These are phyloP conservation scores for Juglanconis sp. DNA, from an alignment of 2,329 filamentous ascomycete genomes.

Conservation along the genomic window DNA sequence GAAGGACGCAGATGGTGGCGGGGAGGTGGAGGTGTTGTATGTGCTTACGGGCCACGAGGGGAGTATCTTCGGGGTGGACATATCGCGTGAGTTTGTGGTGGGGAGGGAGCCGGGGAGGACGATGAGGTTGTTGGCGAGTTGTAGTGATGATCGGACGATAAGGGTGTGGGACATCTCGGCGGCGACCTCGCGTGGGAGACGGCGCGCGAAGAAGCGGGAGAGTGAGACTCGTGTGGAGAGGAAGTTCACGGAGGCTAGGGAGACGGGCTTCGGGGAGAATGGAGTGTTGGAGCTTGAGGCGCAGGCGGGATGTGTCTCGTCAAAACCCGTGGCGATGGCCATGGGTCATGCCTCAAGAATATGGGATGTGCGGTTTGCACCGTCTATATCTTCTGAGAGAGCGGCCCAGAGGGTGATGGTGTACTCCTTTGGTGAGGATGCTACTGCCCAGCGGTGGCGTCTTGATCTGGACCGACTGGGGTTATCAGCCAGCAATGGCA, in stretches of 20 bases:
- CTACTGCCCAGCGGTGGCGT: slow-evolving; percentile 71
- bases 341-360: slow-evolving; percentile 91
- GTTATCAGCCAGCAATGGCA: background rate
- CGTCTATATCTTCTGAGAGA: slow-evolving; percentile 5
- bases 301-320: slow-evolving; percentile 21
- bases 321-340: slow-evolving; percentile 59
- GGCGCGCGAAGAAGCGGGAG: slow-evolving; percentile 25
- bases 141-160: slow-evolving; percentile 91
- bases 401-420: slow-evolving; percentile 28
- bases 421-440: slow-evolving; percentile 82
- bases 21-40: slow-evolving; percentile 43
- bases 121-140: slow-evolving; percentile 74
- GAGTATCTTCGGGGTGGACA: slow-evolving; percentile 84
- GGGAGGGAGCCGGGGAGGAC: slow-evolving; percentile 19
- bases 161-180: slow-evolving; percentile 81
- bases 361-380: slow-evolving; percentile 73
- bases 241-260: slow-evolving; percentile 37
- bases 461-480: slow-evolving; percentile 38
- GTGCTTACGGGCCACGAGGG: slow-evolving; percentile 75
- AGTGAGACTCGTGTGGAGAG: slow-evolving; percentile 24
- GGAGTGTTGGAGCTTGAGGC: slow-evolving; percentile 23
- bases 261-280: slow-evolving; percentile 61
- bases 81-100: slow-evolving; percentile 57
- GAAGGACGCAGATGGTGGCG: background rate
- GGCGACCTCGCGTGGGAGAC: slow-evolving; percentile 25